phyloP scores from a whole-genome alignment of 2,329 filamentous ascomycete genomes.

The Acarospora socialis region DNA sequence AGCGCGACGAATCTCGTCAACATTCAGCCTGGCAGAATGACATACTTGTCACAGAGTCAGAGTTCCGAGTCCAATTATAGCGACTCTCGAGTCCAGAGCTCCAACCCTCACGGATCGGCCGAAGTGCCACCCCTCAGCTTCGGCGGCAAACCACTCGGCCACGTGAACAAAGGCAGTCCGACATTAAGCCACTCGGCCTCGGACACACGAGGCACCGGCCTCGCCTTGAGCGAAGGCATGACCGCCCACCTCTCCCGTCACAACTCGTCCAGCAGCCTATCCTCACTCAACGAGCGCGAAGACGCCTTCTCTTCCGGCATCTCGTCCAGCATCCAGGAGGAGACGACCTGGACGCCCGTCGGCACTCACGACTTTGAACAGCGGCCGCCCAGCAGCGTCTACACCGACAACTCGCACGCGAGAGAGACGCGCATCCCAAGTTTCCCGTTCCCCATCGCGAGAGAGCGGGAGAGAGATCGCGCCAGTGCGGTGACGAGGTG shows the following conservation, averaged over 20 bases:
- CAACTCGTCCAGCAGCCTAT: too few relatives aligned
- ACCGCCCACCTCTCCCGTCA: slow-evolving; percentile 10
- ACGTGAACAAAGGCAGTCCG: slow-evolving; percentile 1
- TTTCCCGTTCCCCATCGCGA: slow-evolving; percentile 11
- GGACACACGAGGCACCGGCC: slow-evolving; percentile 4
- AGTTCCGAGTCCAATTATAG: slow-evolving; percentile 11
- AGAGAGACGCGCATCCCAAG: slow-evolving; percentile 13
- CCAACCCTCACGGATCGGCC: slow-evolving; percentile 12
- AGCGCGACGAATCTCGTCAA: slow-evolving; percentile 12
- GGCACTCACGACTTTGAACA: slow-evolving; percentile 4
- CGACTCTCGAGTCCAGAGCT: slow-evolving; percentile 2
- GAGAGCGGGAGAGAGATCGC: slow-evolving; percentile 3
- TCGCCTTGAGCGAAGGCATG: slow-evolving; percentile 4
- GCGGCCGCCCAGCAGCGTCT: slow-evolving; percentile 6
- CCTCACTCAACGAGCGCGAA: too few relatives aligned
- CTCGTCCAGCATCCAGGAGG: slow-evolving; percentile 13
- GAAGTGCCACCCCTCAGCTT: slow-evolving; percentile 12
- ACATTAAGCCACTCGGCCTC: slow-evolving; percentile 8
- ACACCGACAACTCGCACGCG: slow-evolving; percentile 12
- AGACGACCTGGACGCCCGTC: slow-evolving; percentile 12
- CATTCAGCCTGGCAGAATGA: slow-evolving; percentile 9
- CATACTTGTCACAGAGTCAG: slow-evolving; percentile 9
- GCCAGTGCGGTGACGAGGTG: slow-evolving; percentile 5
- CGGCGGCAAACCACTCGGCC: slow-evolving; percentile 8
- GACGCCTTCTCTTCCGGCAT: too few relatives aligned